These are phyloP conservation scores for Asterochloris erici DNA, from an alignment of 139 green algal species.

Conservation along the genomic window DNA sequence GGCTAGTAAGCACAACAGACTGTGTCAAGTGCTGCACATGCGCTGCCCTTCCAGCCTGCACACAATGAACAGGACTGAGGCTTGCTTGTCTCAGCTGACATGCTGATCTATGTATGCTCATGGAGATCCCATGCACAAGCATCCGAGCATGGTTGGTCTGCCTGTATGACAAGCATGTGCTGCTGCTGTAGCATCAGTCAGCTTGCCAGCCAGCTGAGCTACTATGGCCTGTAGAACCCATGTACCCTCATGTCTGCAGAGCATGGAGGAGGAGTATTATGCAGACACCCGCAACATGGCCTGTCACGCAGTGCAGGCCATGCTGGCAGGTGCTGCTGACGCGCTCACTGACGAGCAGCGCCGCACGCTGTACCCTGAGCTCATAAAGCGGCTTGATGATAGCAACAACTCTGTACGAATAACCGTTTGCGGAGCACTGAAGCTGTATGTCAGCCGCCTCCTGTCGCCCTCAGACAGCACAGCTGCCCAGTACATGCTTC, in stretches of 20 bases:
- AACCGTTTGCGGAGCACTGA: conserved; percentile 21
- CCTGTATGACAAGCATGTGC: too few relatives aligned
- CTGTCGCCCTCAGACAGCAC: conserved; percentile 29
- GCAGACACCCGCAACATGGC: conserved; percentile 58
- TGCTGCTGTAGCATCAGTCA: too few relatives aligned
- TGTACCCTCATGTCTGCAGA: conserved; percentile 12
- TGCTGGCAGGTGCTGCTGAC: conserved; percentile 26
- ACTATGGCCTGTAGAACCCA: too few relatives aligned
- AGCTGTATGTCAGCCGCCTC: conserved; percentile 2
- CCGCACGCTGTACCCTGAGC: conserved; percentile 65
- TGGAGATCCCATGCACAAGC: too few relatives aligned
- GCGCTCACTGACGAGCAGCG: conserved; percentile 47
- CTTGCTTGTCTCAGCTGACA: too few relatives aligned
- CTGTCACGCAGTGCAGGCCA: conserved; percentile 30
- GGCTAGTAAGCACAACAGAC: too few relatives aligned
- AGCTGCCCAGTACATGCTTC: conserved; percentile 63
- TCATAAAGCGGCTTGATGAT: conserved; percentile 83
- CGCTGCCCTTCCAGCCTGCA: too few relatives aligned
- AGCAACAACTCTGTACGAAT: conserved; percentile 63
- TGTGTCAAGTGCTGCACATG: too few relatives aligned
- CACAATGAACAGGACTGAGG: too few relatives aligned
- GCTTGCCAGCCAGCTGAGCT: too few relatives aligned
- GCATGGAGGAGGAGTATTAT: conserved; percentile 84
- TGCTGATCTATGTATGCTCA: too few relatives aligned
- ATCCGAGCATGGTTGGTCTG: too few relatives aligned